Conservation (phyloP, 371 early-diverging fungal species). For the Haplosporangium sp. region DNA sequence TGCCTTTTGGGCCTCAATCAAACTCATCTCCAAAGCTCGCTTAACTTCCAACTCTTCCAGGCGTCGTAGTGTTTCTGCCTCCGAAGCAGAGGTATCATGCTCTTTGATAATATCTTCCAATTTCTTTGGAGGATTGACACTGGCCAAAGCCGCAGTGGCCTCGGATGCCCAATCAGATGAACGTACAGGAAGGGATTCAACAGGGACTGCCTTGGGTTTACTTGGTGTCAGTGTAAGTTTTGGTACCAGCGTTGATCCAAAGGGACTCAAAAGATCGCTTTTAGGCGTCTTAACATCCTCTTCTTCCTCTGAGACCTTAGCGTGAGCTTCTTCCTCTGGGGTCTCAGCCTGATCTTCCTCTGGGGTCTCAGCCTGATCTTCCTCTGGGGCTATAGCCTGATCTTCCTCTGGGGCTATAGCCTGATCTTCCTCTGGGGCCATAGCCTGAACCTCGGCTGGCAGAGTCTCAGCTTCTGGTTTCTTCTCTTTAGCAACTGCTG, state of each 20-base stretch:
- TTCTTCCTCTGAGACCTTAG: slow-evolving; percentile 9
- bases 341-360: background rate
- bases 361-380: background rate
- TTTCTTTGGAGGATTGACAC: slow-evolving; percentile 38
- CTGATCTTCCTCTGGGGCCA: background rate
- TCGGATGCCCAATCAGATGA: slow-evolving; percentile 51
- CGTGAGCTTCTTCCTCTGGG: background rate
- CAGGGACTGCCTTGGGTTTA: slow-evolving; percentile 16
- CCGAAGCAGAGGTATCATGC: slow-evolving; percentile 26
- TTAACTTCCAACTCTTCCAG: slow-evolving; percentile 47
- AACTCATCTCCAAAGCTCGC: slow-evolving; percentile 45
- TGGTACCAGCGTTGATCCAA: slow-evolving; percentile 48
- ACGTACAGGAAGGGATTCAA: slow-evolving; percentile 15
- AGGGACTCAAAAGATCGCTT: slow-evolving; percentile 16
- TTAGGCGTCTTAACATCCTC: slow-evolving; percentile 4
- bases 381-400: background rate
- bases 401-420: slow-evolving; percentile 1
- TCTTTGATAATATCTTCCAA: slow-evolving; percentile 24
- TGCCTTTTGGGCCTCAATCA: slow-evolving; percentile 26
- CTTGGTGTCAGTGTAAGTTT: slow-evolving; percentile 43
- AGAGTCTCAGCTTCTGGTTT: background rate
- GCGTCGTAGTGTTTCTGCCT: slow-evolving; percentile 36
- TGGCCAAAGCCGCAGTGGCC: slow-evolving; percentile 46
- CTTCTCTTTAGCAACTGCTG: background rate
- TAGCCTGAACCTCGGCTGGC: background rate